A percentile compares a stretch with the other conserved stretches of the same genome.
Conservation (phyloP, 2,329 filamentous ascomycete species). For the Lachnellula arida region DNA sequence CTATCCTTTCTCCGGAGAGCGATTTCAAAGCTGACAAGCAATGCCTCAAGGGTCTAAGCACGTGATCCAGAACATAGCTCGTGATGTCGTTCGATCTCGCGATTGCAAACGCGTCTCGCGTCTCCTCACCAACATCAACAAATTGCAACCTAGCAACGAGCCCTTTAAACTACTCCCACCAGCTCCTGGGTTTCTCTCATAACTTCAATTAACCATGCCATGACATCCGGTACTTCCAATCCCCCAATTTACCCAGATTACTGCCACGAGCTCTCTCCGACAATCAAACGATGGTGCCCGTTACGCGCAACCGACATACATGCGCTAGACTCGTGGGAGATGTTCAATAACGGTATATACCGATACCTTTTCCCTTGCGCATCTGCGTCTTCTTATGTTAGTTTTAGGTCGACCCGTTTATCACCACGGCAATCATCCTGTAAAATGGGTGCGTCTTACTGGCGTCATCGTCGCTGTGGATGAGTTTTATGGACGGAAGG, state of each 20-base stretch:
- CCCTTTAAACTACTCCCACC: constrained; percentile 1
- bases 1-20: background rate
- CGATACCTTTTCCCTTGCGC: background rate
- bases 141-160: background rate
- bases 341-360: constrained; percentile 47
- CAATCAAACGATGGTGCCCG: constrained; percentile 55
- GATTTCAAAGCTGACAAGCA: background rate
- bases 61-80: background rate
- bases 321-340: constrained; percentile 41
- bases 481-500: constrained; percentile 41
- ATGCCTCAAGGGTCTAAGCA: background rate
- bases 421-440: constrained; percentile 69
- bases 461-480: constrained; percentile 64
- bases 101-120: constrained; percentile 1
- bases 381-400: background rate
- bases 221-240: constrained; percentile 40
- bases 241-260: constrained; percentile 53
- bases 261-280: constrained; percentile 59
- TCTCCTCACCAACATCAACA: constrained; percentile 10
- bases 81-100: constrained; percentile 4
- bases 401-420: constrained; percentile 51
- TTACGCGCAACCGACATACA: constrained; percentile 48
- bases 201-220: constrained; percentile 39
- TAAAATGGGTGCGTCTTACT: constrained; percentile 68
- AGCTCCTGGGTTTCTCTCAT: background rate